A percentile compares a stretch with the other conserved stretches of the same genome.
Evolutionary conservation across 2,329 filamentous ascomycete genomes (phyloP).

Genomic region (Zelopaecilomyces penicillatus): DNA sequence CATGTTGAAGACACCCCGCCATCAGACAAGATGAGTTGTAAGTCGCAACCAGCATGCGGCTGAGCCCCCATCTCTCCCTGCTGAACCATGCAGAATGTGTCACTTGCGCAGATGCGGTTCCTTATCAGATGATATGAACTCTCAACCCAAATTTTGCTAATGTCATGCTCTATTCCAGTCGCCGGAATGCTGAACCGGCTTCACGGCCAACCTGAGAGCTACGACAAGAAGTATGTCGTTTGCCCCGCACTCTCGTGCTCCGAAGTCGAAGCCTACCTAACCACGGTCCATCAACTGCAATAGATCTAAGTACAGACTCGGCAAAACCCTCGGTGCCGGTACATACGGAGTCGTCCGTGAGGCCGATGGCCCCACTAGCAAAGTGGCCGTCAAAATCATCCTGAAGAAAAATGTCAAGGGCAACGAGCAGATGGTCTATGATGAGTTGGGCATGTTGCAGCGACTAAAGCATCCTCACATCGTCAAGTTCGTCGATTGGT

Average conservation of each 20-base stretch:
- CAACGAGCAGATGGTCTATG: constrained; percentile 97
- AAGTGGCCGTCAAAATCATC: constrained; percentile 98
- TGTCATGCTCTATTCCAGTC: constrained; percentile 42
- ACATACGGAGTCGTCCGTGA: constrained; percentile 98
- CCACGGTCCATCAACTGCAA: constrained; percentile 1
- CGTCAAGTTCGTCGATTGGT: constrained; percentile 97
- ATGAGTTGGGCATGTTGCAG: constrained; percentile 91
- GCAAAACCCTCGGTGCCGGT: constrained; percentile 86
- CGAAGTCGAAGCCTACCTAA: constrained; percentile 2
- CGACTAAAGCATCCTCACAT: constrained; percentile 88
- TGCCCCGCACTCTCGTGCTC: not conserved
- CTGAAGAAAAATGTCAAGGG: constrained; percentile 98
- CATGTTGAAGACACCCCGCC: constrained; percentile 7
- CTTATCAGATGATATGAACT: too few species aligned
- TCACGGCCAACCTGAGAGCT: constrained; percentile 92
- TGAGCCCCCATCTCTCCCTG: too few species aligned
- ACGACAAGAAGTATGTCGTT: constrained; percentile 79
- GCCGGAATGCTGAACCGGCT: constrained; percentile 89
- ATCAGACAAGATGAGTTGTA: constrained; percentile 30
- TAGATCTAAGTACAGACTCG: constrained; percentile 84
- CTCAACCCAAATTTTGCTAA: too few species aligned
- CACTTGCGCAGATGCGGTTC: too few species aligned
- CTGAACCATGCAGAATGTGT: too few species aligned
- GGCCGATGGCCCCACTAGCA: constrained; percentile 72
- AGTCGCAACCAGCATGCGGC: constrained; percentile 15